Percentiles rank a stretch among this genome's conserved stretches.
Conservation (phyloP, 2,329 filamentous ascomycete genomes). For the Balansia obtecta region DNA sequence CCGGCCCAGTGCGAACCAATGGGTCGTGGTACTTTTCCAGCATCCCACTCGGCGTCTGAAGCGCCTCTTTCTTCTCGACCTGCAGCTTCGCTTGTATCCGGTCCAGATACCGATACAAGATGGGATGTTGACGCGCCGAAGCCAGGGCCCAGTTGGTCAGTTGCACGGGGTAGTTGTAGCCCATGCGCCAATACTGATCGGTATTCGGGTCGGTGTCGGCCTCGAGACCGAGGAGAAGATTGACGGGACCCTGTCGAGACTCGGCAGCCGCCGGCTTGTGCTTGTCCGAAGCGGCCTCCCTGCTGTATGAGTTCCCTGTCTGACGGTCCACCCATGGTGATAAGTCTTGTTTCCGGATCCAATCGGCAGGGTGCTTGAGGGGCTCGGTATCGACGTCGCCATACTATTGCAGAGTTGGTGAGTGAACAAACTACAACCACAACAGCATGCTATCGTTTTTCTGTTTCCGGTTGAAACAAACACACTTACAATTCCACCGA, state of each 20-base stretch:
- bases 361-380: conserved; percentile 11
- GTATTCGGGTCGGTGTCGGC: conserved; percentile 13
- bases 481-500: conserved; percentile 15
- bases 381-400: conserved; percentile 15
- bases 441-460: no score
- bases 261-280: neutral
- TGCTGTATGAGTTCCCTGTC: conserved; percentile 9
- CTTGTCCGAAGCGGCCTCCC: neutral
- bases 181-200: conserved; percentile 15
- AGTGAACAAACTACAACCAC: no score
- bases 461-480: no score
- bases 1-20: conserved; percentile 13
- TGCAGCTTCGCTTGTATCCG: conserved; percentile 8
- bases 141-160: conserved; percentile 16
- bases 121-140: conserved; percentile 11
- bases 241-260: conserved; percentile 8
- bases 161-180: conserved; percentile 14
- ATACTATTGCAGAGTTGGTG: conserved; percentile 7
- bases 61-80: conserved; percentile 5
- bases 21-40: conserved; percentile 8
- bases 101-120: conserved; percentile 12
- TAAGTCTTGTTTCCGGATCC: conserved; percentile 12
- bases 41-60: neutral
- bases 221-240: conserved; percentile 13
- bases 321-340: conserved; percentile 10